Evolutionary conservation across 257 asterid species (phyloP), one percentile per base, ranked within the genome.

Genomic region (Capsicum chinense): DNA sequence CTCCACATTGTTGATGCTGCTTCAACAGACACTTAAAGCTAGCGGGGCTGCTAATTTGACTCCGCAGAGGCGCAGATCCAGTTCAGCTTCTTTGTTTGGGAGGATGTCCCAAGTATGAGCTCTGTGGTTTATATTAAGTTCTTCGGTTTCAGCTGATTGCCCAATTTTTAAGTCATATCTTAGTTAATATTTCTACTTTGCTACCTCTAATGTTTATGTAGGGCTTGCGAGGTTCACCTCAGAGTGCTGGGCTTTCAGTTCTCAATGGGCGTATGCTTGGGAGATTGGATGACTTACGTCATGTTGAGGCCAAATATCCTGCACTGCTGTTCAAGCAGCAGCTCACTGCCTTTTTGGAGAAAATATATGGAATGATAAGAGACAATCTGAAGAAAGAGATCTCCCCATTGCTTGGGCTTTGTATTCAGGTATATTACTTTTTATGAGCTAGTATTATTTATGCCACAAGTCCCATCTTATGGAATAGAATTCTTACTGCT

Each of bases 301-400:
- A 96, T 87, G 98, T 96, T 85, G 99, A 96, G 88, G 99, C 99
- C 83, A 97, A 97, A 84, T 97, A 97, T 87, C 99, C 98, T 84
- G 99, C 99, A 80, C 91, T 97, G 88, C 88, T 97, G 90, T 97
- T 97, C 92, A 94, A 97, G 92, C 99, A 94, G 91, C 99, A 97
- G 92, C 98, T 97, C 79, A 97, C 99, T 85, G 99, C 99, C 89
- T 97, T 93, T 91, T 93, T 97, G 88, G 98, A 97, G 91, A 97
- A 97, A 92, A 95, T 97, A 83, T 97, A 97, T 90, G 99, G 99
- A 83, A 88, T 92, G 93, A 93, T 97, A 85, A 92, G 99, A 85
- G 99, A 97, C 88, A 97, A 92, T 89, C 88, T 97, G 83, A 97
- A 97, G 93, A 97, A 97, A 88, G 98, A 93, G 89, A 97, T 97